Evolutionary conservation across 2,329 filamentous ascomycete genomes (phyloP).

Genomic region (Diaporthe capsici): DNA sequence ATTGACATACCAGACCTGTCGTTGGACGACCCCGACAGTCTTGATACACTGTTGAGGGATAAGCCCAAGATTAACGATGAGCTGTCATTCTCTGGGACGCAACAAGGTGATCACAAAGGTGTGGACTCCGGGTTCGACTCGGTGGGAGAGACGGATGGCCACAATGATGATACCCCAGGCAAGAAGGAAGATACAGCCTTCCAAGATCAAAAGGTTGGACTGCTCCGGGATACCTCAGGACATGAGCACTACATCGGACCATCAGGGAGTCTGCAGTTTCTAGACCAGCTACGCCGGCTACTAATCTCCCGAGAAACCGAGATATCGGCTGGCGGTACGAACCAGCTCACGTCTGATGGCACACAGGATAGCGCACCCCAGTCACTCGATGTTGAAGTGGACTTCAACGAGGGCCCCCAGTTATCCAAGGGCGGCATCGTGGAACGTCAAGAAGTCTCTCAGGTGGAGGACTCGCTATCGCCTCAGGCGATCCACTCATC

Average conservation of each 20-base stretch:
- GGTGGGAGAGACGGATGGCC: neutral
- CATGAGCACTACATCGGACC: constrained; percentile 56
- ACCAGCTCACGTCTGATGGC: neutral
- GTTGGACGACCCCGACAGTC: constrained; percentile 38
- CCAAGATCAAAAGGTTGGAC: constrained; percentile 40
- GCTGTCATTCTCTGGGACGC: neutral
- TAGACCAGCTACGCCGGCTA: constrained; percentile 50
- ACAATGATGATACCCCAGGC: neutral
- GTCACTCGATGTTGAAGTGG: neutral
- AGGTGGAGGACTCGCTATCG: constrained; percentile 16
- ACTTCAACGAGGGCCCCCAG: neutral
- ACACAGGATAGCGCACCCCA: neutral
- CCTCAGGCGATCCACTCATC: neutral
- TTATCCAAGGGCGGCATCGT: neutral
- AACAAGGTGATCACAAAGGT: neutral
- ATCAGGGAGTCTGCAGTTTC: constrained; percentile 54
- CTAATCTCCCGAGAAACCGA: constrained; percentile 11
- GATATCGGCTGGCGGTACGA: neutral
- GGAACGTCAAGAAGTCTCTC: constrained; percentile 1
- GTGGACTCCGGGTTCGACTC: constrained; percentile 3
- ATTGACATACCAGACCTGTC: constrained; percentile 52
- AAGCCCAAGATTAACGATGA: neutral
- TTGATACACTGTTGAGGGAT: constrained; percentile 1
- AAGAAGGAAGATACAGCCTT: constrained; percentile 10
- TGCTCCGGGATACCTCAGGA: constrained; percentile 52